phyloP scores from a whole-genome alignment of 2,329 filamentous ascomycete genomes.

The Golovinomyces cichoracearum region DNA sequence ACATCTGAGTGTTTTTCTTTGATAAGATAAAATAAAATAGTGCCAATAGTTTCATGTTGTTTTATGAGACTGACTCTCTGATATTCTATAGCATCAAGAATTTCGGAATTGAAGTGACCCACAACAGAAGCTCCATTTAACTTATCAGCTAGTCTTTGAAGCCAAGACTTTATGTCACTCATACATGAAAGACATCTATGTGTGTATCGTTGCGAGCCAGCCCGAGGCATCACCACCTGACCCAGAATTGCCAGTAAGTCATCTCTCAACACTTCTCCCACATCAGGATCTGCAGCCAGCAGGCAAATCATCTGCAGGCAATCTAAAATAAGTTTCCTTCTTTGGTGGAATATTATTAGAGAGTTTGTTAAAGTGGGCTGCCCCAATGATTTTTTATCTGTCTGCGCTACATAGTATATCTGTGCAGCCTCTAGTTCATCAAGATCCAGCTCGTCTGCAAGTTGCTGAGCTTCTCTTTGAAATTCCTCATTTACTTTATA shows the following conservation, averaged over 20 bases:
- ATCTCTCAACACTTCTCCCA: slow-evolving; percentile 21
- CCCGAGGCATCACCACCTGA: slow-evolving; percentile 23
- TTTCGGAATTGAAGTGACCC: slow-evolving; percentile 37
- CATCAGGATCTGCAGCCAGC: slow-evolving; percentile 18
- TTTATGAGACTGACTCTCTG: slow-evolving; percentile 56
- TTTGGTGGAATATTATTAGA: slow-evolving; percentile 68
- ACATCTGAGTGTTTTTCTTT: slow-evolving; percentile 45
- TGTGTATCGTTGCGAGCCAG: slow-evolving; percentile 30
- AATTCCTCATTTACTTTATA: slow-evolving; percentile 72
- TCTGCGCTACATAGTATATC: slow-evolving; percentile 47
- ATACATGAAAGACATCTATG: slow-evolving; percentile 53
- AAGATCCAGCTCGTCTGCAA: slow-evolving; percentile 70
- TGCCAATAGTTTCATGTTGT: slow-evolving; percentile 68
- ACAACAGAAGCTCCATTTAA: slow-evolving; percentile 50
- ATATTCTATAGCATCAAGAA: slow-evolving; percentile 53
- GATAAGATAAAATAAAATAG: slow-evolving; percentile 56
- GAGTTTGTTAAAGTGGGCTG: slow-evolving; percentile 51
- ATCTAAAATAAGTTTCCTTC: slow-evolving; percentile 59
- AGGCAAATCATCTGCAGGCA: slow-evolving; percentile 58
- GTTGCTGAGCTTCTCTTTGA: slow-evolving; percentile 50
- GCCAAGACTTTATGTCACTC: slow-evolving; percentile 48
- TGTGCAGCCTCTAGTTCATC: slow-evolving; percentile 68
- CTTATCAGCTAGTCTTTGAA: slow-evolving; percentile 51
- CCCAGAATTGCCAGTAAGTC: slow-evolving; percentile 28
- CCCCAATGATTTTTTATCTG: slow-evolving; percentile 41